Evolutionary conservation across 2,329 filamentous ascomycete genomes (phyloP).

Genomic region (Lecanosticta acicola): DNA sequence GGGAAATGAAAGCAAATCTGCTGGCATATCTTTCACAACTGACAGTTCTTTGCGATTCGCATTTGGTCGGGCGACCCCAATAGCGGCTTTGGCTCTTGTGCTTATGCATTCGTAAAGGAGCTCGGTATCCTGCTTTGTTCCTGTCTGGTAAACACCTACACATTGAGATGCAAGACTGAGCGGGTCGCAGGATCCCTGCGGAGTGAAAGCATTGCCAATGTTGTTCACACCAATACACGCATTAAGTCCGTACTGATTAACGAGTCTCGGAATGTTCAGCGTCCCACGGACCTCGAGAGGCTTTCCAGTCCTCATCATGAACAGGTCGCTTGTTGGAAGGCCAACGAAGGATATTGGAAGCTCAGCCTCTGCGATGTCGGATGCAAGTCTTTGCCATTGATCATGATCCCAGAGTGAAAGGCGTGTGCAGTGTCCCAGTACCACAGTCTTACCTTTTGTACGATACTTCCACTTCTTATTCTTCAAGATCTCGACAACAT

Average conservation of each 20-base stretch:
- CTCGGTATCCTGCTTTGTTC: constrained; percentile 54
- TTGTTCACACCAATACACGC: constrained; percentile 64
- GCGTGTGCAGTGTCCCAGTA: constrained; percentile 64
- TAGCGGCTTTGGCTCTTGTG: constrained; percentile 28
- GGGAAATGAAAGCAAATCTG: constrained; percentile 42
- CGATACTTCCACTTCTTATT: constrained; percentile 46
- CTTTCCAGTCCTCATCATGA: constrained; percentile 57
- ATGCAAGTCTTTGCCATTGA: constrained; percentile 48
- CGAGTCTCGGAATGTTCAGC: constrained; percentile 56
- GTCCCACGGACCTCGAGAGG: constrained; percentile 49
- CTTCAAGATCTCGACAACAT: constrained; percentile 50
- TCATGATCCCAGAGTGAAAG: constrained; percentile 51
- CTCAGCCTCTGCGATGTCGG: constrained; percentile 41
- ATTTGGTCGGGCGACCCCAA: constrained; percentile 23
- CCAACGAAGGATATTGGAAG: constrained; percentile 63
- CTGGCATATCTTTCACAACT: constrained; percentile 34
- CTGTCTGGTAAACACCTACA: constrained; percentile 63
- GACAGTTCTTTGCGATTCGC: constrained; percentile 24
- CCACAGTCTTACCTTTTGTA: constrained; percentile 44
- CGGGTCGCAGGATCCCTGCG: constrained; percentile 62
- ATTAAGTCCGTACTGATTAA: constrained; percentile 52
- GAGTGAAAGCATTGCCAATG: constrained; percentile 69
- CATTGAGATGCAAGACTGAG: constrained; percentile 57
- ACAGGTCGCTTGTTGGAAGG: constrained; percentile 64
- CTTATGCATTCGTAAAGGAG: constrained; percentile 50